These are phyloP conservation scores for Paracoccidioides brasiliensis DNA, from an alignment of 2,329 filamentous ascomycete species.

Conservation along the genomic window DNA sequence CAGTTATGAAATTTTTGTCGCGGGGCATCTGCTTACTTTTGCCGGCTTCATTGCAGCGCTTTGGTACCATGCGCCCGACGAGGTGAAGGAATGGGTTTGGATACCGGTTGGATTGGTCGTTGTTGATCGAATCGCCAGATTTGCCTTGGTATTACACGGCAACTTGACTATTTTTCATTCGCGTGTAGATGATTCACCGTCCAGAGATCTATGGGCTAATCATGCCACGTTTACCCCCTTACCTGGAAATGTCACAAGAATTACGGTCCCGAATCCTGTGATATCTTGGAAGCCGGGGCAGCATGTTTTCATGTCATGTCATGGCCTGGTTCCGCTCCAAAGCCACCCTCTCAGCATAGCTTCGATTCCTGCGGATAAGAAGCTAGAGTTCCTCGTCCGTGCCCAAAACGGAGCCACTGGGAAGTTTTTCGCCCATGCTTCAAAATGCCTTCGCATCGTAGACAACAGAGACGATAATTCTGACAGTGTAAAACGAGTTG, in stretches of 20 bases:
- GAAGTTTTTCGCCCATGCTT: slow-evolving; percentile 39
- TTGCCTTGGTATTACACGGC: slow-evolving; percentile 22
- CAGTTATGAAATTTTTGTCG: slow-evolving; percentile 42
- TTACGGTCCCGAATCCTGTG: slow-evolving; percentile 43
- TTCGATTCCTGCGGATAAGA: slow-evolving; percentile 42
- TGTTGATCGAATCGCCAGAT: slow-evolving; percentile 33
- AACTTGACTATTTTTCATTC: slow-evolving; percentile 33
- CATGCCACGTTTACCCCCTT: slow-evolving; percentile 37
- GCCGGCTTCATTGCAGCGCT: slow-evolving; percentile 36
- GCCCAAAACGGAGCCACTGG: slow-evolving; percentile 41
- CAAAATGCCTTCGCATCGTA: slow-evolving; percentile 22
- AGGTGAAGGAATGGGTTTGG: slow-evolving; percentile 35
- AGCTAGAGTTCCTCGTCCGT: slow-evolving; percentile 45
- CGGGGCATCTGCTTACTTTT: slow-evolving; percentile 41
- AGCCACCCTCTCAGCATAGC: slow-evolving; percentile 53
- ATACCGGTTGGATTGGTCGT: slow-evolving; percentile 34
- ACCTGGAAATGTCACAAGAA: slow-evolving; percentile 41
- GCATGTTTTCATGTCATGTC: slow-evolving; percentile 49
- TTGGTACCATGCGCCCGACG: slow-evolving; percentile 35
- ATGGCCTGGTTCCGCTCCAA: slow-evolving; percentile 43
- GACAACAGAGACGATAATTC: slow-evolving; percentile 7
- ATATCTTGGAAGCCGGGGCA: slow-evolving; percentile 50
- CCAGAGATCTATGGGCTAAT: slow-evolving; percentile 24
- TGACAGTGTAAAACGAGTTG: slow-evolving; percentile 25
- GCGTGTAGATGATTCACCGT: slow-evolving; percentile 3